Evolutionary conservation across 768 basidiomycete species (phyloP).

Genomic region (Pleurotus eryngii): DNA sequence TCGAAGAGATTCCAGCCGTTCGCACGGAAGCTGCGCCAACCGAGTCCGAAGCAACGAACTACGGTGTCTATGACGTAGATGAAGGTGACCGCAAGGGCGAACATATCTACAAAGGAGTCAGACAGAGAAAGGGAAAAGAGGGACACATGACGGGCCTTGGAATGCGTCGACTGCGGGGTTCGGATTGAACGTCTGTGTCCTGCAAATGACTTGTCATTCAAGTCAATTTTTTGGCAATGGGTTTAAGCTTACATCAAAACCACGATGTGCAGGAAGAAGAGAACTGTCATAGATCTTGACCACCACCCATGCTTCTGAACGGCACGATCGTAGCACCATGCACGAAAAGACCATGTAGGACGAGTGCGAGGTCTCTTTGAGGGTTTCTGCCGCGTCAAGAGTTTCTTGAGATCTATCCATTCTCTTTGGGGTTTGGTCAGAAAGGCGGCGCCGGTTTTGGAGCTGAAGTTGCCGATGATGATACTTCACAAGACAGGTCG

Average conservation of each 20-base stretch:
- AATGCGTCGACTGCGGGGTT: constrained; percentile 46
- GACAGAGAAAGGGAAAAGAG: constrained; percentile 4
- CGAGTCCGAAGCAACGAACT: constrained; percentile 81
- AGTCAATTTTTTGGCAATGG: background rate
- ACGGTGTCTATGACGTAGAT: constrained; percentile 75
- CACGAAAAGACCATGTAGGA: constrained; percentile 52
- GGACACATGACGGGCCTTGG: constrained; percentile 42
- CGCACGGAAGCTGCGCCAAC: constrained; percentile 77
- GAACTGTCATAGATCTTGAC: constrained; percentile 71
- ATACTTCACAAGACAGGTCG: constrained; percentile 51
- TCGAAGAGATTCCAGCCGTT: constrained; percentile 97
- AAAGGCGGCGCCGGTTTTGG: constrained; percentile 82
- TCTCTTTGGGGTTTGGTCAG: constrained; percentile 84
- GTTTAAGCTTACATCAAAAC: constrained; percentile 65
- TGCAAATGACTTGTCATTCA: constrained; percentile 23
- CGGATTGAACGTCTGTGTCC: constrained; percentile 76
- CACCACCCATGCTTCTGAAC: constrained; percentile 93
- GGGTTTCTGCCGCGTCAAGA: constrained; percentile 83
- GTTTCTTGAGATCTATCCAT: constrained; percentile 91
- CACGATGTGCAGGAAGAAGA: constrained; percentile 81
- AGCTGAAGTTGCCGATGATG: constrained; percentile 91
- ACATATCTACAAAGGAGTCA: constrained; percentile 47
- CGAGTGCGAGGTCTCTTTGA: constrained; percentile 71
- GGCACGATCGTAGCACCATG: constrained; percentile 92
- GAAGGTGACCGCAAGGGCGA: constrained; percentile 72